A percentile compares a stretch with the other conserved stretches of the same genome.
These are phyloP conservation scores for Fusarium pseudocircinatum DNA, from an alignment of 2,329 filamentous ascomycete genomes.

Conservation along the genomic window DNA sequence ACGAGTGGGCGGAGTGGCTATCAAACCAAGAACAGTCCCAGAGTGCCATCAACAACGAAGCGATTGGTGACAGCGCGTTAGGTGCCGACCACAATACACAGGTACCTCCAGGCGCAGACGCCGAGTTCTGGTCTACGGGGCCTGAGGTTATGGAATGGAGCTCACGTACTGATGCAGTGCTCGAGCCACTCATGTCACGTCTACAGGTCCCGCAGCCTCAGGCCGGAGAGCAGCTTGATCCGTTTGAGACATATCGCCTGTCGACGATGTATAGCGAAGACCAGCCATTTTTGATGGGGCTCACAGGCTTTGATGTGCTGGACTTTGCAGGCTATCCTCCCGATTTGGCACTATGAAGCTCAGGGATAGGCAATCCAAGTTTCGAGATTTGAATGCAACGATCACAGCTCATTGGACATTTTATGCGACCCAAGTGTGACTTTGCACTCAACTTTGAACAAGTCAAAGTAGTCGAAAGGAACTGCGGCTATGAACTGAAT, in stretches of 20 bases:
- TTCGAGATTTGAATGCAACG: too few species aligned
- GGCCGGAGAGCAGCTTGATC: neutral
- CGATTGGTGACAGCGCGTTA: accelerated
- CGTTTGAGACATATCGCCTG: neutral
- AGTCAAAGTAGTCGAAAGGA: too few species aligned
- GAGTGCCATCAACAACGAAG: accelerated
- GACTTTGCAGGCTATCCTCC: neutral
- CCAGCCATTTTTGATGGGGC: neutral
- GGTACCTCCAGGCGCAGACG: neutral
- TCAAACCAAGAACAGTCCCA: neutral
- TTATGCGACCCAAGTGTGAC: accelerated
- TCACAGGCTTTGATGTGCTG: neutral
- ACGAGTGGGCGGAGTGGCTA: neutral
- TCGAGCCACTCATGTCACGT: neutral
- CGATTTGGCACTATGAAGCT: neutral
- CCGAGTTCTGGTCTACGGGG: neutral
- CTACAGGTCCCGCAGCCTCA: neutral
- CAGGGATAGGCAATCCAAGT: accelerated
- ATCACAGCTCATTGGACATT: too few species aligned
- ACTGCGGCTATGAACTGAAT: accelerated
- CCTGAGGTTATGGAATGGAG: neutral
- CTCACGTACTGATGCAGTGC: neutral
- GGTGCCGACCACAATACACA: neutral
- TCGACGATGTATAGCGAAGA: neutral
- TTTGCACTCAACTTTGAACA: neutral